phyloP scores from a whole-genome alignment of 2,329 filamentous ascomycete genomes.

The Ascochyta viciae-villosae region DNA sequence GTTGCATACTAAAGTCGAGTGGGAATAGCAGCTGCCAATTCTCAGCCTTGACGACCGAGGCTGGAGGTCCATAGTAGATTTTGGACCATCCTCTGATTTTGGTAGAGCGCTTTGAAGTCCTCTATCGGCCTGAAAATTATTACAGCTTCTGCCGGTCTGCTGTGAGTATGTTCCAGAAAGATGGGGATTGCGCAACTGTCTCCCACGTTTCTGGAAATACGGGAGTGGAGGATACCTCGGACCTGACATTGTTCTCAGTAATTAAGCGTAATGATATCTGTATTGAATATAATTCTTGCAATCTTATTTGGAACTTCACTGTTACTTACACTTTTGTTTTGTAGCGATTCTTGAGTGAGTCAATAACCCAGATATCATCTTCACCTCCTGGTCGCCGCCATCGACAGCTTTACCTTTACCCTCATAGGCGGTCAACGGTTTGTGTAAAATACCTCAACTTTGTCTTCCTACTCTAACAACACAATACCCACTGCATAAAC shows the following conservation, averaged over 20 bases:
- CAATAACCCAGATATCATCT: not conserved
- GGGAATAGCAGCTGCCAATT: no score
- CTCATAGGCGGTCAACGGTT: no score
- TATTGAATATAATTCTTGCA: not conserved
- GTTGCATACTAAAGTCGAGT: constrained; percentile 68
- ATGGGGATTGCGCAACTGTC: no score
- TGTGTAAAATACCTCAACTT: not conserved
- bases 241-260: not conserved
- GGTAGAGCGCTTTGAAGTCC: no score
- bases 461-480: not conserved
- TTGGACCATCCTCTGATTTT: no score
- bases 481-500: not conserved
- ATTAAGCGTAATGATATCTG: not conserved
- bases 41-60: no score
- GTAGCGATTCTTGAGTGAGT: no score
- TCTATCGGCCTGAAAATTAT: no score
- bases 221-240: constrained; percentile 11
- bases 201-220: no score
- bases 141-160: no score
- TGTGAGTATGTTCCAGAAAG: no score
- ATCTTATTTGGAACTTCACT: not conserved
- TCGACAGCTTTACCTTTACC: not conserved
- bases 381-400: not conserved
- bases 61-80: no score
- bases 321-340: not conserved